Conservation (phyloP, 2,329 filamentous ascomycete genomes). For the Elsinoe ampelina region DNA sequence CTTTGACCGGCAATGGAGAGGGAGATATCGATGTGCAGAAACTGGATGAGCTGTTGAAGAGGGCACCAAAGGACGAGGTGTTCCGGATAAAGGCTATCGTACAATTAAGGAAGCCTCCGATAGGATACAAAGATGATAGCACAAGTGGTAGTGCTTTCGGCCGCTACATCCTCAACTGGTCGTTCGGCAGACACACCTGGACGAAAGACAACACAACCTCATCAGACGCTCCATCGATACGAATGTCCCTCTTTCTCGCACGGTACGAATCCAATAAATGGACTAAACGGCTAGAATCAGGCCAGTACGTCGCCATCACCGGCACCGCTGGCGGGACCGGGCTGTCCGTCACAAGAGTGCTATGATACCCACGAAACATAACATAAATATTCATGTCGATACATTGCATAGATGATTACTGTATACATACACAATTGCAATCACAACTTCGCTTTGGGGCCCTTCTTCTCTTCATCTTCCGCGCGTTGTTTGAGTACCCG, state of each 20-base stretch:
- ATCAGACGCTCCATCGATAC: slow-evolving; percentile 37
- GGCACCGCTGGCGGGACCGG: slow-evolving; percentile 31
- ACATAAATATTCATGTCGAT: background rate
- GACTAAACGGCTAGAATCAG: slow-evolving; percentile 59
- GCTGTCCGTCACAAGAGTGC: slow-evolving; percentile 40
- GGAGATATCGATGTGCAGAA: slow-evolving; percentile 47
- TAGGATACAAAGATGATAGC: slow-evolving; percentile 19
- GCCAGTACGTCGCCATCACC: slow-evolving; percentile 22
- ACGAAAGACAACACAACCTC: slow-evolving; percentile 45
- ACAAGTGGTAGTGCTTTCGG: slow-evolving; percentile 24
- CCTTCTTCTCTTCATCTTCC: slow-evolving; percentile 31
- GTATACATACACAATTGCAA: slow-evolving; percentile 8
- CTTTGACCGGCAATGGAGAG: slow-evolving; percentile 38
- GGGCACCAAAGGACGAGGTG: slow-evolving; percentile 82
- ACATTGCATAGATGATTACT: slow-evolving; percentile 10
- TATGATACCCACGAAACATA: slow-evolving; percentile 18
- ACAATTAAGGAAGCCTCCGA: slow-evolving; percentile 34
- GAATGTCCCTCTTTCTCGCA: slow-evolving; percentile 68
- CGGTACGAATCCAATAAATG: slow-evolving; percentile 66
- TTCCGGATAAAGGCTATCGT: slow-evolving; percentile 83
- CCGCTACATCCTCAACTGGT: slow-evolving; percentile 94
- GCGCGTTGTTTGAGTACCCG: slow-evolving; percentile 36
- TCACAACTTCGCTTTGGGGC: slow-evolving; percentile 35
- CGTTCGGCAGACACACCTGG: slow-evolving; percentile 91
- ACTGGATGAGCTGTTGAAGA: slow-evolving; percentile 57